A percentile compares a stretch with the other conserved stretches of the same genome.
Conservation (phyloP, 192 early-diverging fungal genomes). For the Backusella westeae region DNA sequence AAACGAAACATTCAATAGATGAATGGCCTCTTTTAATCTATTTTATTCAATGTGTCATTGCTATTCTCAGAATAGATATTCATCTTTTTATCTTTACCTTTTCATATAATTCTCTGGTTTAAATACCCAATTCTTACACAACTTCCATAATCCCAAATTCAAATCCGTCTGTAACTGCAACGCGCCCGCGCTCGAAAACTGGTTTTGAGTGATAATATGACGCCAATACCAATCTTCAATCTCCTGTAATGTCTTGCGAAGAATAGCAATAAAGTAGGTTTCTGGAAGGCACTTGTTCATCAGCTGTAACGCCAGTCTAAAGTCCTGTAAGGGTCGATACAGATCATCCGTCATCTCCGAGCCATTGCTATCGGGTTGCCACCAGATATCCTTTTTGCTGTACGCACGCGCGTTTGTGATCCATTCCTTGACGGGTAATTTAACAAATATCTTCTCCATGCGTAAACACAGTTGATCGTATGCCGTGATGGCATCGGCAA, state of each 20-base stretch:
- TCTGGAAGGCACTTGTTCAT: slow-evolving; percentile 35
- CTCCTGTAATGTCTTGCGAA: slow-evolving; percentile 39
- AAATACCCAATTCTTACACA: slow-evolving; percentile 42
- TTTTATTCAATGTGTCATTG: background rate
- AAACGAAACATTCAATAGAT: slow-evolving; percentile 23
- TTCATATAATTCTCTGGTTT: slow-evolving; percentile 51
- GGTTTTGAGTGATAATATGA: slow-evolving; percentile 48
- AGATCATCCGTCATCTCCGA: slow-evolving; percentile 49
- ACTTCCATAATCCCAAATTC: slow-evolving; percentile 43
- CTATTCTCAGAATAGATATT: background rate
- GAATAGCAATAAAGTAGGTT: slow-evolving; percentile 36
- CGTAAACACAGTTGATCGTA: slow-evolving; percentile 37
- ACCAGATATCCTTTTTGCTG: slow-evolving; percentile 45
- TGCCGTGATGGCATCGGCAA: slow-evolving; percentile 3
- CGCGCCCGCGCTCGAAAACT: slow-evolving; percentile 50
- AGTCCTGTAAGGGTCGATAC: slow-evolving; percentile 44
- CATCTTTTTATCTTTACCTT: slow-evolving; percentile 21
- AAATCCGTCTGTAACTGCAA: slow-evolving; percentile 47
- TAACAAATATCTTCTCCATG: slow-evolving; percentile 44
- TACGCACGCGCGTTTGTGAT: slow-evolving; percentile 40
- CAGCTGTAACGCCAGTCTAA: slow-evolving; percentile 40
- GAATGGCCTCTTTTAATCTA: slow-evolving; percentile 31
- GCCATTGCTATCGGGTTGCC: slow-evolving; percentile 26
- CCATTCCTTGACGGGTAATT: slow-evolving; percentile 45
- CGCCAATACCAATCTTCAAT: slow-evolving; percentile 56